Evolutionary conservation across 768 basidiomycete genomes (phyloP), one percentile per base, ranked within the genome.

Genomic region (Lentinula detonsa): DNA sequence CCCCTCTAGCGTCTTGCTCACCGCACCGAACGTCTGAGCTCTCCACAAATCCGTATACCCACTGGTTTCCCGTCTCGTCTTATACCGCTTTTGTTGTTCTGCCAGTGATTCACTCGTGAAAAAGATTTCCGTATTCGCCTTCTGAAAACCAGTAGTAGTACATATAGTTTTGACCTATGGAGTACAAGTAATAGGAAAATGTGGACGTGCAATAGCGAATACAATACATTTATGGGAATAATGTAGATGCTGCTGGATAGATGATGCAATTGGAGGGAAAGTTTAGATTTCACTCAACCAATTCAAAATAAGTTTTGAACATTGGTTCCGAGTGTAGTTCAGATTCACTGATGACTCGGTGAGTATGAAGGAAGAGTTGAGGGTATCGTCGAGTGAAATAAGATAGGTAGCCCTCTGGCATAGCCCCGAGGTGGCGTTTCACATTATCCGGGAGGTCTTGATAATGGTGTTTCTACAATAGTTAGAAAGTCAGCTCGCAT

Each of bases 361-460:
- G 90, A 21, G 98, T 95, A 70, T 98, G 95, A 53, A 98, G 76
- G 81, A 99, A 93, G 8, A 98, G 81, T 15, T 75, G 78, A 13
- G 97, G 97, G 76, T 90, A 98, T n/a, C 95, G 86, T 34, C 85
- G 81, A 2, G 96, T 98, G 71, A 98, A 99, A 73, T 98, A 99
- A 1, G 81, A 76, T 57, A 99, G 74, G 78, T 91, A 98, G 10
- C 96, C 96, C 63, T 90, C 88, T 0, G 97, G 97, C 81, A 98
- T 88, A 11, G 90, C 80, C 4, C 96, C 95, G 9, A 98, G 79
- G 73, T 91, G 86, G 45, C 89, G 85, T 69, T 92, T 95, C 57
- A 93, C 92, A 65, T 89, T 85, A 64, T 94, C 93, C 1, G 96
- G 96, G 10, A 99, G 75, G 73, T 99, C 97, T 75, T 98, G 96